Conservation (phyloP, 2,329 filamentous ascomycete species). For the Fusarium beomiforme region DNA sequence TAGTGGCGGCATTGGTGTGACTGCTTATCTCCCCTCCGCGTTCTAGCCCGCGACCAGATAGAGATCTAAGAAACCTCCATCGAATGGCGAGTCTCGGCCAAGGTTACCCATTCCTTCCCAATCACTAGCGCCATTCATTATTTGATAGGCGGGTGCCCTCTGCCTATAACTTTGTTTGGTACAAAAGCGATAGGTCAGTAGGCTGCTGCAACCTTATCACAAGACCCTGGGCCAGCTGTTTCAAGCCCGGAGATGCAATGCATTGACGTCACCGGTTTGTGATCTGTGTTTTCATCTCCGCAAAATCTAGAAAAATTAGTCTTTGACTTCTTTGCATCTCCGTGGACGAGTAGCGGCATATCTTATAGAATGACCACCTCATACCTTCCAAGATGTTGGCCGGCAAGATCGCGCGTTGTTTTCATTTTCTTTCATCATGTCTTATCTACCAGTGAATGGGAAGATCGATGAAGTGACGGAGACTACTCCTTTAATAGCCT, state of each 20-base stretch:
- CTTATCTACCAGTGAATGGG: neutral
- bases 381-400: neutral
- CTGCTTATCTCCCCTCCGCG: neutral
- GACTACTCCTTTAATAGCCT: neutral
- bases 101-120: too few relatives aligned
- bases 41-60: neutral
- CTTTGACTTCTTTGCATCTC: neutral
- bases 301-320: neutral
- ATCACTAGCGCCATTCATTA: too few relatives aligned
- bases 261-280: neutral
- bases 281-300: neutral
- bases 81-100: too few relatives aligned
- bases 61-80: rapidly evolving
- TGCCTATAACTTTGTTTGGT: too few relatives aligned
- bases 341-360: neutral
- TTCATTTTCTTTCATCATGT: neutral
- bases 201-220: neutral
- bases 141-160: too few relatives aligned
- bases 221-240: neutral
- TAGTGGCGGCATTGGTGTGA: neutral
- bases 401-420: neutral
- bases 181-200: neutral
- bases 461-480: neutral
- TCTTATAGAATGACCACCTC: neutral
- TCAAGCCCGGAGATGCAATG: neutral